Conservation (phyloP, 306 rosid genomes). For the Sindora glabra region DNA sequence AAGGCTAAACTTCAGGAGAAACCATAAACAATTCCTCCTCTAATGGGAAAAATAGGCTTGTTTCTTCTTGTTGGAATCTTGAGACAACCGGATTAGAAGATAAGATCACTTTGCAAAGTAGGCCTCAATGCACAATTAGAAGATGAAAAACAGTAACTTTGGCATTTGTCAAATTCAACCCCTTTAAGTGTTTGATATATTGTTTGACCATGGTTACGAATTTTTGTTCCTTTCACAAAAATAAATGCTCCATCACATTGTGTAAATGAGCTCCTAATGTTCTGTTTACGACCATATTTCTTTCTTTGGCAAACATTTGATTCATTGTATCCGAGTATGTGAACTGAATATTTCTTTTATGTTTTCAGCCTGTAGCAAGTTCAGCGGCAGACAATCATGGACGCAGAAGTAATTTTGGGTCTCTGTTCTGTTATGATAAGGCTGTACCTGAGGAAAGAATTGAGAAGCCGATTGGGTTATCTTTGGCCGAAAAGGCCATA, state of each 20-base stretch:
- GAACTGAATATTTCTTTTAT: not conserved
- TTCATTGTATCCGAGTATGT: not conserved
- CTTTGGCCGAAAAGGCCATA: slow-evolving; percentile 56
- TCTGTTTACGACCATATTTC: too few species aligned
- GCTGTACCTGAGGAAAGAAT: slow-evolving; percentile 80
- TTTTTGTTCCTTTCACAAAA: too few species aligned
- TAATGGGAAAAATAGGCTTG: too few species aligned
- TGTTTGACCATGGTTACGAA: too few species aligned
- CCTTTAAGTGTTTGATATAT: too few species aligned
- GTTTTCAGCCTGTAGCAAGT: slow-evolving; percentile 41
- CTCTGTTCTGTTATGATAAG: slow-evolving; percentile 79
- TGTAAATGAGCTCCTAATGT: not conserved
- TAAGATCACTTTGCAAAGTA: too few species aligned
- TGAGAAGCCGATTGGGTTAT: slow-evolving; percentile 74
- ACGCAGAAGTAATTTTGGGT: slow-evolving; percentile 51
- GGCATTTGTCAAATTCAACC: not conserved
- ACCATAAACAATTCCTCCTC: too few species aligned
- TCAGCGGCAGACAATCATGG: slow-evolving; percentile 44
- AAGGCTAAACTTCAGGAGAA: too few species aligned
- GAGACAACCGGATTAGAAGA: too few species aligned
- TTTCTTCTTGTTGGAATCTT: too few species aligned
- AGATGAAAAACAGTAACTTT: not conserved
- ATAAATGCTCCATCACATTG: too few species aligned
- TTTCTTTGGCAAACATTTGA: too few species aligned
- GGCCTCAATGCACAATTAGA: not conserved